Percentiles rank a stretch among this genome's conserved stretches.
Conservation (phyloP, 345 rosid species). For the Hirschfeldia incana region DNA sequence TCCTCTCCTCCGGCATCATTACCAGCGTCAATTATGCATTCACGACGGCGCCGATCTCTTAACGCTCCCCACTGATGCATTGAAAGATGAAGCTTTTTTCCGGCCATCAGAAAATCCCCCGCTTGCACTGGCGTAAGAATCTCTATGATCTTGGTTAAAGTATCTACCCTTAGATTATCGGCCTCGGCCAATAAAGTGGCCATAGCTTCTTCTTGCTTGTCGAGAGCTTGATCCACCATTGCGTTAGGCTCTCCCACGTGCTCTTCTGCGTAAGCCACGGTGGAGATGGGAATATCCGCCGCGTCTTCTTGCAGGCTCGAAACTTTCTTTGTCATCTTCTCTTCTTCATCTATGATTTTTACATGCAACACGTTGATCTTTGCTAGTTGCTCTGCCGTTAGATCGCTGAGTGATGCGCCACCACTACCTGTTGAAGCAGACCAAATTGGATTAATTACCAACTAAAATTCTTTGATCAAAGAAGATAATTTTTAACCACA, state of each 20-base stretch:
- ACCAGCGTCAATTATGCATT: conserved; percentile 12
- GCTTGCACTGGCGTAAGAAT: conserved; percentile 42
- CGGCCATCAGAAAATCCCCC: conserved; percentile 41
- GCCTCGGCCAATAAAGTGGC: conserved; percentile 40
- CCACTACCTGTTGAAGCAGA: conserved; percentile 14
- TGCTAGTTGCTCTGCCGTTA: conserved; percentile 38
- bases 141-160: conserved; percentile 34
- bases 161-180: conserved; percentile 44
- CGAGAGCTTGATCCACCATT: conserved; percentile 39
- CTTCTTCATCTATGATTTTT: conserved; percentile 43
- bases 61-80: conserved; percentile 46
- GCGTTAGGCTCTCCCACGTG: conserved; percentile 4
- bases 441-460: not conserved
- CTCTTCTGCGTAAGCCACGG: conserved; percentile 22
- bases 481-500: not conserved
- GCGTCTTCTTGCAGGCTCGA: conserved; percentile 52
- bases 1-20: conserved; percentile 5
- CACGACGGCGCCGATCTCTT: conserved; percentile 42
- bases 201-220: conserved; percentile 38
- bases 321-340: conserved; percentile 37
- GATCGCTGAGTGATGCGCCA: conserved; percentile 34
- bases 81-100: conserved; percentile 47
- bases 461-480: not conserved
- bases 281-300: conserved; percentile 48
- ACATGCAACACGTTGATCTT: conserved; percentile 42